phyloP scores from a whole-genome alignment of 148 eudicot genomes.

The Silene conica region DNA sequence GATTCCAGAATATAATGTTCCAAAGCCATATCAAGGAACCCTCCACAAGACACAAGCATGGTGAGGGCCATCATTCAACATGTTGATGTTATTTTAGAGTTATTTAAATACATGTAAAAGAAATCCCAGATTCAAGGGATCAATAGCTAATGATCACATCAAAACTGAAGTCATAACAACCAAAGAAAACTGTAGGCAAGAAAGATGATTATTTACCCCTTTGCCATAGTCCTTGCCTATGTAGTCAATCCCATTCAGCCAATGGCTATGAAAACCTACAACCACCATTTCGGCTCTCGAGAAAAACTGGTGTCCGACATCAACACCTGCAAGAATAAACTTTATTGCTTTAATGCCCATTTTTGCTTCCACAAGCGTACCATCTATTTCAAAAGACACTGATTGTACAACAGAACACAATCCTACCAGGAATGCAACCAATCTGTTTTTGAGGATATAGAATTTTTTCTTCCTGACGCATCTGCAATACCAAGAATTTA shows the following conservation, averaged over 20 bases:
- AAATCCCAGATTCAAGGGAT: neutral
- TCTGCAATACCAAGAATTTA: constrained; percentile 38
- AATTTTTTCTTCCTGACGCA: constrained; percentile 35
- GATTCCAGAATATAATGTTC: too few species aligned
- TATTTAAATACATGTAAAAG: neutral
- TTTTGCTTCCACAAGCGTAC: neutral
- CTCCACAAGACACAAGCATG: too few species aligned
- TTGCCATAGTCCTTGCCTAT: constrained; percentile 39
- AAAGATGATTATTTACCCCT: constrained; percentile 28
- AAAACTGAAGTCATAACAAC: neutral
- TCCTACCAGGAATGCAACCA: constrained; percentile 78
- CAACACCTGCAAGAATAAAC: constrained; percentile 53
- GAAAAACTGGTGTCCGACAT: constrained; percentile 88
- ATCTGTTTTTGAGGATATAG: constrained; percentile 42
- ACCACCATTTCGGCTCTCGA: constrained; percentile 91
- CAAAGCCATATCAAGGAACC: too few species aligned
- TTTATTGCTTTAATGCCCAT: neutral
- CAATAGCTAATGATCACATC: neutral
- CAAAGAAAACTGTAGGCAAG: neutral
- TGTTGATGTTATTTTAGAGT: too few species aligned
- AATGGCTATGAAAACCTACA: constrained; percentile 79
- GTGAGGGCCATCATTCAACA: too few species aligned
- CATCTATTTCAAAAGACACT: neutral
- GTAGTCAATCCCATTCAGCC: constrained; percentile 89
- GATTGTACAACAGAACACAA: neutral